Base-by-base conservation (phyloP, 352 stramenopile genomes). In the Aphanomyces euteiches region DNA sequence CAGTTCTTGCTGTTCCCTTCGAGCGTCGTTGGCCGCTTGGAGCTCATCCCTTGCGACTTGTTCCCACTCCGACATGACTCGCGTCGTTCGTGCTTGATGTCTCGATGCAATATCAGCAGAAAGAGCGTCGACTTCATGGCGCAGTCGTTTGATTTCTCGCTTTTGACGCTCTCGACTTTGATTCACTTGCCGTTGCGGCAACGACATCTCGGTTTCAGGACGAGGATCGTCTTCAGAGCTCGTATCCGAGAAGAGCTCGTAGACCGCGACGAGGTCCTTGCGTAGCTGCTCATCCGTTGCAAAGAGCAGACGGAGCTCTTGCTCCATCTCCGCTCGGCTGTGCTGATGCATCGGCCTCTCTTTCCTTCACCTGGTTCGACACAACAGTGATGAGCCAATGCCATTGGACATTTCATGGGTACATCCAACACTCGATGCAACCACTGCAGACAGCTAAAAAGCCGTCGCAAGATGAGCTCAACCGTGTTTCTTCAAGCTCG, bases 71-170 rank as follows among this genome's bases (percentile, higher is more conserved):
- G 56, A 45, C 10, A 37, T 15, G 34, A 17, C 28, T 7, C 19
- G 28, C 10, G 56, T 13, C 34, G 56, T 7, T 13, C 10, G 7
- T 34, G 10, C 56, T 8, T 37, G 56, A 15, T 37, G 56, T 5
- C 15, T 45, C 19, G 12, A 19, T 45, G 56, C 5, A 8, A 63
- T 15, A n/a, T 37, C 28, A 15, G 3, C 17, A 10, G 19, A 17
- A 8, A 45, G 38, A 17, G 12, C 2, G 13, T 38, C 19, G 10
- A 63, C 56, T 7, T 63, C 4, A 15, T 40, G 19, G 5, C 56
- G 56, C 8, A 63, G 56, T 7, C 17, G 17, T 8, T 41, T 17
- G 7, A 63, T 63, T 37, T 63, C 56, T 63, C n/a, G 6, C 56
- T n/a, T 34, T 38, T 63, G 56, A 7, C 56, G 43, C 10, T 50